These are phyloP conservation scores for Solanum chacoense DNA, from an alignment of 305 asterid species.

Conservation along the genomic window DNA sequence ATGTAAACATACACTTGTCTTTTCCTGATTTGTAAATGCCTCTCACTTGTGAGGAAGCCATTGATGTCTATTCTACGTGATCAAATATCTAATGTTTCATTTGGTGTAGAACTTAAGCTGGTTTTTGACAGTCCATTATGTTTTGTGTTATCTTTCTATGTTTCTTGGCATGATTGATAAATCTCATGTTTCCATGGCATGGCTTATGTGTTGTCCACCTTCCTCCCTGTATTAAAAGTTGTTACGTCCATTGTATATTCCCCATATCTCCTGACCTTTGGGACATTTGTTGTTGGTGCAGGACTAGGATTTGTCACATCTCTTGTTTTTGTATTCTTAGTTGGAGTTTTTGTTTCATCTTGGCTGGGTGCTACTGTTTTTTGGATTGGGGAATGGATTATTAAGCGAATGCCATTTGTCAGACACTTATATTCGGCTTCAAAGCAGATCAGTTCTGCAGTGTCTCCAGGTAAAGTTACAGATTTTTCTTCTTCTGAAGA, in stretches of 20 bases:
- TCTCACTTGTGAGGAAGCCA: background rate
- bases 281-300: slow-evolving; percentile 20
- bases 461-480: slow-evolving; percentile 66
- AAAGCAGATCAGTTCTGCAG: slow-evolving; percentile 87
- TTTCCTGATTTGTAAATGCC: background rate
- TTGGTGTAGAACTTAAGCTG: background rate
- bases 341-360: slow-evolving; percentile 78
- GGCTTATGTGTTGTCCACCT: background rate
- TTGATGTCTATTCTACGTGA: background rate
- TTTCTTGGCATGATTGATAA: background rate
- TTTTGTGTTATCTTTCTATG: background rate
- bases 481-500: background rate
- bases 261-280: background rate
- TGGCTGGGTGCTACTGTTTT: slow-evolving; percentile 90
- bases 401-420: slow-evolving; percentile 82
- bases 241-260: background rate
- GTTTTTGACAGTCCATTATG: background rate
- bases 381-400: slow-evolving; percentile 93
- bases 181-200: background rate
- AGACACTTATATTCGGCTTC: slow-evolving; percentile 77
- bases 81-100: background rate
- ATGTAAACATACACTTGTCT: background rate
- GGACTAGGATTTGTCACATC: slow-evolving; percentile 94
- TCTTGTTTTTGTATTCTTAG: slow-evolving; percentile 61
- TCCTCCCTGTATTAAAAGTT: background rate